Conservation (phyloP, 192 early-diverging fungal genomes). For the Kickxella alabastrina region DNA sequence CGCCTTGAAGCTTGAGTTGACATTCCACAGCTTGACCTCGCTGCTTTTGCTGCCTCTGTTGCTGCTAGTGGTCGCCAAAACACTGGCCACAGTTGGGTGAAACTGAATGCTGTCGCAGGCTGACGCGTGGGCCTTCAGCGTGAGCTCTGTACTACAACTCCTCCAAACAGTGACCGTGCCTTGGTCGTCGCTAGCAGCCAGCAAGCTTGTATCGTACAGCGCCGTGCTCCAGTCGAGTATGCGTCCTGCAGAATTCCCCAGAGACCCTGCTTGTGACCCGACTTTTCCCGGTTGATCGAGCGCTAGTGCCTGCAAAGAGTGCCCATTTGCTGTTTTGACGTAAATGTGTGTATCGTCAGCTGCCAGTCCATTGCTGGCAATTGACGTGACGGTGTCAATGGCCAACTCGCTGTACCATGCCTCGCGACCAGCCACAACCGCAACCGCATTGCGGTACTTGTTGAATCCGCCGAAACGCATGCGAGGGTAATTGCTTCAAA, state of each 20-base stretch:
- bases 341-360: slow-evolving; percentile 25
- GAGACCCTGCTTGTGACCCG: slow-evolving; percentile 1
- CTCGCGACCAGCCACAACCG: slow-evolving; percentile 26
- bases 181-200: slow-evolving; percentile 25
- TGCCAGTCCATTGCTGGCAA: slow-evolving; percentile 34
- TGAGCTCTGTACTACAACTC: slow-evolving; percentile 1
- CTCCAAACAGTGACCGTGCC: slow-evolving; percentile 36
- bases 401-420: slow-evolving; percentile 42
- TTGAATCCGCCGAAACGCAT: slow-evolving; percentile 39
- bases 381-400: slow-evolving; percentile 12
- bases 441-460: slow-evolving; percentile 44
- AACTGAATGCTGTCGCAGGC: slow-evolving; percentile 28
- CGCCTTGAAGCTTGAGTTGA: neutral
- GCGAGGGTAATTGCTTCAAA: neutral
- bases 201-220: slow-evolving; percentile 14
- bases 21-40: slow-evolving; percentile 33
- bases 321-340: slow-evolving; percentile 20
- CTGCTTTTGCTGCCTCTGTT: slow-evolving; percentile 11
- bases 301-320: slow-evolving; percentile 28
- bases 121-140: slow-evolving; percentile 11
- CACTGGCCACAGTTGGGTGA: slow-evolving; percentile 36
- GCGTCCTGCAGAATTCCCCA: slow-evolving; percentile 7
- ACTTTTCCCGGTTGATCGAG: slow-evolving; percentile 16
- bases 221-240: slow-evolving; percentile 37
- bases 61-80: slow-evolving; percentile 17